Evolutionary conservation across 139 green algal species (phyloP).

Genomic region (Edaphochlamys debaryana): DNA sequence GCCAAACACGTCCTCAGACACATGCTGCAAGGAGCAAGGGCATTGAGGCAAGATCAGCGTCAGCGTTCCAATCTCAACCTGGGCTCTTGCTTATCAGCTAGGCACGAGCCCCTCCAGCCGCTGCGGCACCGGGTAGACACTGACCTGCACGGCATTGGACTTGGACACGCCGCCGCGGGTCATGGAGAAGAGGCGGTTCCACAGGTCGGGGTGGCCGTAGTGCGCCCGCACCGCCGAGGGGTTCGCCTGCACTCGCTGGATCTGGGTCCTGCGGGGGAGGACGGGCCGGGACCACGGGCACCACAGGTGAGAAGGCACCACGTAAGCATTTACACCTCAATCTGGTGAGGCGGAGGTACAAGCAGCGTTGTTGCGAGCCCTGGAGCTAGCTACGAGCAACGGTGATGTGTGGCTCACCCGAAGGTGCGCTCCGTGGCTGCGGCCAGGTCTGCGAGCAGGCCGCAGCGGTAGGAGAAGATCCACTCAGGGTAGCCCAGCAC

Average conservation of each 20-base stretch:
- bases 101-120: too few species aligned
- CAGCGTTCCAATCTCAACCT: constrained; percentile 24
- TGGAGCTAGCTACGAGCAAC: too few species aligned
- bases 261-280: constrained; percentile 61
- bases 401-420: too few species aligned
- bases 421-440: constrained; percentile 81
- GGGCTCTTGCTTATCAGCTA: too few species aligned
- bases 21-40: background rate
- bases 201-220: constrained; percentile 91
- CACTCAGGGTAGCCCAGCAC: constrained; percentile 37
- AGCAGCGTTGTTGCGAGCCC: too few species aligned
- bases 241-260: constrained; percentile 80
- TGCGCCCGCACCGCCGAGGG: constrained; percentile 80
- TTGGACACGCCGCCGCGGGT: constrained; percentile 79
- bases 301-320: too few species aligned
- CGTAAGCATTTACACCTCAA: too few species aligned
- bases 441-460: constrained; percentile 70
- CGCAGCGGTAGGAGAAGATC: constrained; percentile 42
- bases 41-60: background rate
- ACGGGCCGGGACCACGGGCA: background rate
- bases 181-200: constrained; percentile 86
- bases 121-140: too few species aligned
- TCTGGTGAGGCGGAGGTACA: too few species aligned
- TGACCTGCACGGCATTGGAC: constrained; percentile 57
- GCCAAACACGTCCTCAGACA: constrained; percentile 49